phyloP scores from a whole-genome alignment of 768 basidiomycete species.

The Cyclocybe cylindracea region DNA sequence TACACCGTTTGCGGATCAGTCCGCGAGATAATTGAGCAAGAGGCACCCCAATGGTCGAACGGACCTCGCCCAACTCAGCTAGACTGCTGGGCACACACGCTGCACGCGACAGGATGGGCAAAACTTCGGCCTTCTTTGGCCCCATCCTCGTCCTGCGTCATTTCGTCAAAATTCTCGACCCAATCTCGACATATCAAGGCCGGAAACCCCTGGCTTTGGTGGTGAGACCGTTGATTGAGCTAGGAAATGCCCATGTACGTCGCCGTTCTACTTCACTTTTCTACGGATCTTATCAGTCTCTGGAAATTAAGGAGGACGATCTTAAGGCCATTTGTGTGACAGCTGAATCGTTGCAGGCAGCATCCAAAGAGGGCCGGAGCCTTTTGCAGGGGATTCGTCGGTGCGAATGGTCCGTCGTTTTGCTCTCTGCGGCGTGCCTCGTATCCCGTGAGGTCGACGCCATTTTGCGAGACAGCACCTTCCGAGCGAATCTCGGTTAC shows the following conservation, averaged over 20 bases:
- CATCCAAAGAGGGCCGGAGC: conserved; percentile 13
- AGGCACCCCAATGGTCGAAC: conserved; percentile 15
- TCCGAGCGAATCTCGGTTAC: conserved; percentile 15
- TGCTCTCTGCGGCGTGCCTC: conserved; percentile 20
- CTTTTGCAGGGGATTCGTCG: conserved; percentile 17
- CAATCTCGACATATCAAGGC: conserved; percentile 4
- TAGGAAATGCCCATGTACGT: conserved; percentile 19
- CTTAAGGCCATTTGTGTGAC: no score
- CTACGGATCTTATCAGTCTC: no score
- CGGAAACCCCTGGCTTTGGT: conserved; percentile 15
- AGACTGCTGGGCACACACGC: conserved; percentile 16
- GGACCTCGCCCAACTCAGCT: conserved; percentile 13
- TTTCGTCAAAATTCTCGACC: conserved; percentile 9
- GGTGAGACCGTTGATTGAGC: conserved; percentile 19
- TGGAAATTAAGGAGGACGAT: no score
- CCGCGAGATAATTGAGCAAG: conserved; percentile 12
- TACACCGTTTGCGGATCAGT: no score
- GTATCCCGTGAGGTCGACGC: conserved; percentile 13
- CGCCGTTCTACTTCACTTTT: background rate
- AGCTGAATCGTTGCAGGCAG: conserved; percentile 14
- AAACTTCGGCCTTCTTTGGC: conserved; percentile 15
- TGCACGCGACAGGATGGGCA: conserved; percentile 18
- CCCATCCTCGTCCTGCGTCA: conserved; percentile 14
- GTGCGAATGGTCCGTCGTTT: conserved; percentile 21
- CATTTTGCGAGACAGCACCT: conserved; percentile 15